A percentile compares a stretch with the other conserved stretches of the same genome.
Evolutionary conservation across 768 basidiomycete species (phyloP).

Genomic region (Gloeostereum incarnatum): DNA sequence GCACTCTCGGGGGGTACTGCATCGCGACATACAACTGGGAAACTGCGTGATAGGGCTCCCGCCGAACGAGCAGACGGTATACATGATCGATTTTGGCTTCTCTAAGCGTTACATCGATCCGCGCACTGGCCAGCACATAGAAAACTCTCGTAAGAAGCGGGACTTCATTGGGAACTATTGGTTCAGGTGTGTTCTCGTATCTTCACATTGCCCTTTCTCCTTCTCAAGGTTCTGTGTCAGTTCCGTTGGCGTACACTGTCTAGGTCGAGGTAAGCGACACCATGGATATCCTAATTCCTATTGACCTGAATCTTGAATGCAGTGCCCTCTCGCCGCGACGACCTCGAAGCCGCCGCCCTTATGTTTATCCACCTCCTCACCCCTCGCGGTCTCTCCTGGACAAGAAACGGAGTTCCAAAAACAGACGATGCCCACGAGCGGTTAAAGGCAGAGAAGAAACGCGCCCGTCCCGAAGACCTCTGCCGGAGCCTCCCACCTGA

Average conservation of each 20-base stretch:
- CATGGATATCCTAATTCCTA: background rate
- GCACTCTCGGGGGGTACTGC: slow-evolving; percentile 65
- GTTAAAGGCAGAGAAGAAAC: slow-evolving; percentile 56
- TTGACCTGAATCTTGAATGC: slow-evolving; percentile 6
- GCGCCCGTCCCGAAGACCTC: slow-evolving; percentile 52
- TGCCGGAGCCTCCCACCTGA: slow-evolving; percentile 60
- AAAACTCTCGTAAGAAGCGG: slow-evolving; percentile 54
- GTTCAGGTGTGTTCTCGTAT: slow-evolving; percentile 42
- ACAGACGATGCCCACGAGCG: slow-evolving; percentile 52
- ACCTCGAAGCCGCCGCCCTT: slow-evolving; percentile 67
- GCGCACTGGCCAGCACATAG: slow-evolving; percentile 56
- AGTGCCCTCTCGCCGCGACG: slow-evolving; percentile 77
- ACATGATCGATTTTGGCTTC: slow-evolving; percentile 85
- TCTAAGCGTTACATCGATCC: slow-evolving; percentile 72
- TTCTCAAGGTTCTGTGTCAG: slow-evolving; percentile 14
- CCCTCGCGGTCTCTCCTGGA: slow-evolving; percentile 70
- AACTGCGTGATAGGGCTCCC: slow-evolving; percentile 61
- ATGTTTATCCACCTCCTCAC: slow-evolving; percentile 79
- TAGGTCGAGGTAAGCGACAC: slow-evolving; percentile 48
- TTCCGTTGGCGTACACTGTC: slow-evolving; percentile 70
- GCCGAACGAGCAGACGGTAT: slow-evolving; percentile 50
- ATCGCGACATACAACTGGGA: slow-evolving; percentile 74
- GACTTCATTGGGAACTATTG: slow-evolving; percentile 83
- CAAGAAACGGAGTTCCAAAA: slow-evolving; percentile 72
- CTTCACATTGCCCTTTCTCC: background rate